These are phyloP conservation scores for Fraxinus excelsior DNA, from an alignment of 257 asterid species.

Conservation along the genomic window DNA sequence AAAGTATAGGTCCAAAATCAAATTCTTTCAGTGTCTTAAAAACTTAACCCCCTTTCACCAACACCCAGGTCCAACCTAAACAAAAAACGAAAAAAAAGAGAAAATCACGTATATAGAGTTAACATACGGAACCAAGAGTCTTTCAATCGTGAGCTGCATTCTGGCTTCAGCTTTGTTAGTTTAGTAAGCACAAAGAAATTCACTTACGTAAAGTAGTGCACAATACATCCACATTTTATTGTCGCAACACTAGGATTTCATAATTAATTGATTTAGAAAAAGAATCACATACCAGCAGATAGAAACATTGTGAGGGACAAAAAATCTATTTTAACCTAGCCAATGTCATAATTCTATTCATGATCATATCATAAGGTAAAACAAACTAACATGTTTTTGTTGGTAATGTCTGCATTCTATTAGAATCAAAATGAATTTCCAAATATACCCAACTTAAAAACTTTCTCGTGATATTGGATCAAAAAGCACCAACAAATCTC, in stretches of 20 bases:
- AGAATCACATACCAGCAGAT: neutral
- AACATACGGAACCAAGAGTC: neutral
- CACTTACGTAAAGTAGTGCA: neutral
- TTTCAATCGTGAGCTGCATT: neutral
- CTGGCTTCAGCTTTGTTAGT: neutral
- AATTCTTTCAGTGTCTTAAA: neutral
- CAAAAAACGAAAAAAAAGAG: neutral
- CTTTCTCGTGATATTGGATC: neutral
- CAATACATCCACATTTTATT: neutral
- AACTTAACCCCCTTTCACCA: neutral
- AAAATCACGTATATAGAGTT: neutral
- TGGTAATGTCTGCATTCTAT: neutral
- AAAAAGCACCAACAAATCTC: neutral
- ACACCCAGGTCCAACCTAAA: neutral
- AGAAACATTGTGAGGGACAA: neutral
- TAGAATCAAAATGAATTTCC: neutral
- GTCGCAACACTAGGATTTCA: neutral
- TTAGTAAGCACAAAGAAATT: neutral
- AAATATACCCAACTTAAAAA: neutral
- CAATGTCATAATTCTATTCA: neutral
- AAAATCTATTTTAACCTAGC: too few relatives aligned
- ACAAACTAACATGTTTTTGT: neutral
- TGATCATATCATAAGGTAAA: neutral
- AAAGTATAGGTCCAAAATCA: conserved; percentile 9
- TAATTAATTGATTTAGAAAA: neutral